Conservation (phyloP, 148 eudicot species). For the Euryodendron excelsum region DNA sequence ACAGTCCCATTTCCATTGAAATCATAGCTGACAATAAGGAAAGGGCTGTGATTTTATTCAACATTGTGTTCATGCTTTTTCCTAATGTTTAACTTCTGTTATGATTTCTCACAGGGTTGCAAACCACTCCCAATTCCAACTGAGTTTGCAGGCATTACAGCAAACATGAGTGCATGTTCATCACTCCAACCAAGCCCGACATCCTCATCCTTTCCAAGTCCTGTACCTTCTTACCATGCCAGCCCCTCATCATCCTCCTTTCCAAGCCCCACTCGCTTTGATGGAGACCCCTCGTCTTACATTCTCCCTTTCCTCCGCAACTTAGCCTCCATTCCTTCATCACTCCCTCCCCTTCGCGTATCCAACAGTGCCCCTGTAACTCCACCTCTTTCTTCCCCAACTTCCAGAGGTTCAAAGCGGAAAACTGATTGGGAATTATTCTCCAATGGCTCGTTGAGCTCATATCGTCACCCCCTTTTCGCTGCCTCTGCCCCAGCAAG, state of each 20-base stretch:
- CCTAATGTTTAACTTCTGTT: not conserved
- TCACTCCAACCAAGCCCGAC: constrained; percentile 81
- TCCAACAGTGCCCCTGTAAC: constrained; percentile 97
- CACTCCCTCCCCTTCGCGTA: constrained; percentile 77
- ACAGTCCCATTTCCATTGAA: not conserved
- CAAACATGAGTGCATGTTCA: constrained; percentile 73
- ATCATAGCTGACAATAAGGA: not conserved
- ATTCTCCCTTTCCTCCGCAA: constrained; percentile 77
- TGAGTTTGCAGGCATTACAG: constrained; percentile 49
- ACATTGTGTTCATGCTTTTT: too few species aligned
- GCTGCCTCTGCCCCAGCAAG: constrained; percentile 88
- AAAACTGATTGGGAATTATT: constrained; percentile 56
- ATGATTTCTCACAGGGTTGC: constrained; percentile 55
- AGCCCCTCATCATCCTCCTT: constrained; percentile 87
- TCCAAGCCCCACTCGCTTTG: constrained; percentile 80
- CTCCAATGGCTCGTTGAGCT: constrained; percentile 42
- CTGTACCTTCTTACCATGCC: constrained; percentile 89
- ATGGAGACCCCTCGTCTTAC: constrained; percentile 64
- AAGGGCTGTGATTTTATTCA: not conserved
- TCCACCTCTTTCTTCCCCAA: constrained; percentile 90
- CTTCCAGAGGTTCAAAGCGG: constrained; percentile 70
- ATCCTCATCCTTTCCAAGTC: constrained; percentile 83
- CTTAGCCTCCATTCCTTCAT: constrained; percentile 56
- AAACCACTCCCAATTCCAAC: constrained; percentile 53
- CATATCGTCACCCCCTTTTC: constrained; percentile 45